Percentiles rank a stretch among this genome's conserved stretches.
Conservation (phyloP, 2,329 filamentous ascomycete genomes). For the Epichloe aotearoae region DNA sequence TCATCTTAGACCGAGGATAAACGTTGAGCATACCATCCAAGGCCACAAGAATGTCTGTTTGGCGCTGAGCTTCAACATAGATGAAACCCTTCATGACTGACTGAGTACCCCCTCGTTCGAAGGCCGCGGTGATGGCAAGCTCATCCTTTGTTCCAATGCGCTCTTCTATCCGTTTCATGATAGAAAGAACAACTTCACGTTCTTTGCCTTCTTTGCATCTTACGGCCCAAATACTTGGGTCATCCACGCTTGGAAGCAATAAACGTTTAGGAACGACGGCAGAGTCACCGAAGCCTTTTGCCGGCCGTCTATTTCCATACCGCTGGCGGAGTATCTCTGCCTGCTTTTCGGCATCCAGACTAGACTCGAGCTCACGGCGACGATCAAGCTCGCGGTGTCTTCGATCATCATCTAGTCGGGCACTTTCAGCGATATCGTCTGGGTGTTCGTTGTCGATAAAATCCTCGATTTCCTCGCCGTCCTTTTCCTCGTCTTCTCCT, state of each 20-base stretch:
- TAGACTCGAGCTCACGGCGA: constrained; percentile 72
- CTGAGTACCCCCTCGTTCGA: constrained; percentile 70
- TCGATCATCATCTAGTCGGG: constrained; percentile 74
- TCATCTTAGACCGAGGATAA: constrained; percentile 76
- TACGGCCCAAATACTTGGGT: constrained; percentile 91
- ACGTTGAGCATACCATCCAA: constrained; percentile 78
- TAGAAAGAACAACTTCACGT: constrained; percentile 72
- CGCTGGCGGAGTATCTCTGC: constrained; percentile 76
- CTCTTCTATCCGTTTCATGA: constrained; percentile 83
- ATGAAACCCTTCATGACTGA: constrained; percentile 85
- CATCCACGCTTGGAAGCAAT: constrained; percentile 82
- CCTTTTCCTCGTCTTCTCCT: constrained; percentile 78
- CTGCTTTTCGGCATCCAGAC: constrained; percentile 87
- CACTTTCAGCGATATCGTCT: constrained; percentile 72
- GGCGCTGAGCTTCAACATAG: constrained; percentile 82
- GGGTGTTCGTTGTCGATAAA: constrained; percentile 84
- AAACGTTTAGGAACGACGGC: constrained; percentile 73
- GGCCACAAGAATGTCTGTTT: constrained; percentile 72
- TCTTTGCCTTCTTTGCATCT: constrained; percentile 93
- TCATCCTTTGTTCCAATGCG: constrained; percentile 64
- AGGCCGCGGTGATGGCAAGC: constrained; percentile 74
- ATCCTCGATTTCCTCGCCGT: constrained; percentile 68
- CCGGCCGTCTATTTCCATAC: constrained; percentile 66
- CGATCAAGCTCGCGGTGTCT: constrained; percentile 90
- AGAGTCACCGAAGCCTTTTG: constrained; percentile 52